phyloP scores from a whole-genome alignment of 2,329 filamentous ascomycete species.

The Cladophialophora bantiana region DNA sequence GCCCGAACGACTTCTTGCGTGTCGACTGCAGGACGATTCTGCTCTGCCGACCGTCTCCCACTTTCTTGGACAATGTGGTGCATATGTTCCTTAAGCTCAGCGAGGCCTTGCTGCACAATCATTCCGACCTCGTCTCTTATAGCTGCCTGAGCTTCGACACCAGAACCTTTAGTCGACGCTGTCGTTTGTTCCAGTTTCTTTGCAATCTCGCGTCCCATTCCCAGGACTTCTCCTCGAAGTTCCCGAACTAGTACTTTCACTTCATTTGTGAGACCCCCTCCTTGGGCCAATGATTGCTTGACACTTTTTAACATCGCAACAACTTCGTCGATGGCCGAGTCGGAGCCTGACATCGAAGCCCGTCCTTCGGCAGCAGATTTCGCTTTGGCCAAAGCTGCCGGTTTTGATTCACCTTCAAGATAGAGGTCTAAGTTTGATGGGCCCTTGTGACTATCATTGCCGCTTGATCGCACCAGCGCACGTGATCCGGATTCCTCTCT shows the following conservation, averaged over 20 bases:
- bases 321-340: conserved; percentile 72
- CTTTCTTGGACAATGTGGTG: conserved; percentile 79
- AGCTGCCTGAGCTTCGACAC: conserved; percentile 55
- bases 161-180: conserved; percentile 52
- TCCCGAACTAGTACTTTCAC: conserved; percentile 91
- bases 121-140: conserved; percentile 74
- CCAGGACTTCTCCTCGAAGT: conserved; percentile 87
- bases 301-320: conserved; percentile 82
- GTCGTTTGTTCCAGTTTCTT: conserved; percentile 79
- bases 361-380: conserved; percentile 22
- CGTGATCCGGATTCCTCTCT: conserved; percentile 58
- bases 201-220: conserved; percentile 91
- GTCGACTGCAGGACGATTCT: conserved; percentile 71
- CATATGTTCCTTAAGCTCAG: conserved; percentile 84
- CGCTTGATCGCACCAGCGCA: conserved; percentile 59
- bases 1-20: conserved; percentile 86
- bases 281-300: conserved; percentile 88
- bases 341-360: conserved; percentile 52
- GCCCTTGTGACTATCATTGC: conserved; percentile 44
- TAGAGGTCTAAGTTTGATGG: conserved; percentile 47
- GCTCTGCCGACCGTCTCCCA: conserved; percentile 69
- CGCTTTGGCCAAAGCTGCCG: conserved; percentile 20
- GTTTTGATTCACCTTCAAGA: conserved; percentile 45
- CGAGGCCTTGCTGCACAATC: conserved; percentile 80
- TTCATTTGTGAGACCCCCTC: conserved; percentile 87